These are phyloP conservation scores for Rhynchosporium agropyri DNA, from an alignment of 2,329 filamentous ascomycete species.

Conservation along the genomic window DNA sequence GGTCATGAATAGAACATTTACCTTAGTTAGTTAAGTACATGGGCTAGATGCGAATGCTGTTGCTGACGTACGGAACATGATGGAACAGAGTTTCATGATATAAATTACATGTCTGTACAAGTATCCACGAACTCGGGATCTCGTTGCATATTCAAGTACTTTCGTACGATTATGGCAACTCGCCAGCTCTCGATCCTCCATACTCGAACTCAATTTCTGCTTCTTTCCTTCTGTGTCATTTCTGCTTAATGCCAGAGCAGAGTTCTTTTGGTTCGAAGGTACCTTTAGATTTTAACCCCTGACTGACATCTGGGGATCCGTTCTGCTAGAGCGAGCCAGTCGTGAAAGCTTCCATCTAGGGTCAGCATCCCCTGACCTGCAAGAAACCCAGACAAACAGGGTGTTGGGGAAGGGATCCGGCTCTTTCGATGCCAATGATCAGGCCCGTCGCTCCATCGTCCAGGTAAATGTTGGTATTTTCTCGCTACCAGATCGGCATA, in stretches of 20 bases:
- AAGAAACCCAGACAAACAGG: neutral
- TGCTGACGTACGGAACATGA: too few species aligned
- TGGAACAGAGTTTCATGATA: too few species aligned
- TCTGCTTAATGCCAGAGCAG: constrained; percentile 15
- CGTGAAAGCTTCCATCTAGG: constrained; percentile 11
- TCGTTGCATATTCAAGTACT: too few species aligned
- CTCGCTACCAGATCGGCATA: constrained; percentile 2
- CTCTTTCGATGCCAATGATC: neutral
- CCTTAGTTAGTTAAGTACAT: neutral
- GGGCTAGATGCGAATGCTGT: too few species aligned
- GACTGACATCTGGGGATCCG: constrained; percentile 11
- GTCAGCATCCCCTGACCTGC: neutral
- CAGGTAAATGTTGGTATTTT: neutral
- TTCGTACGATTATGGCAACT: too few species aligned
- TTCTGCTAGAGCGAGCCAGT: constrained; percentile 20
- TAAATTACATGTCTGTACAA: too few species aligned
- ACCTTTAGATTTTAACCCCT: constrained; percentile 7
- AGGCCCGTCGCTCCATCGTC: neutral
- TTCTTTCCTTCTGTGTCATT: constrained; percentile 1
- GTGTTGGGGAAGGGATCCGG: constrained; percentile 5
- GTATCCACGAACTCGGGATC: too few species aligned
- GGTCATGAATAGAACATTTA: constrained; percentile 10
- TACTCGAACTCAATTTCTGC: neutral
- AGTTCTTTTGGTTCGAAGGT: constrained; percentile 5
- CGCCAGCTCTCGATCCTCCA: too few species aligned